Conservation (phyloP, 139 green algal species). For the Picocystis salinarum region DNA sequence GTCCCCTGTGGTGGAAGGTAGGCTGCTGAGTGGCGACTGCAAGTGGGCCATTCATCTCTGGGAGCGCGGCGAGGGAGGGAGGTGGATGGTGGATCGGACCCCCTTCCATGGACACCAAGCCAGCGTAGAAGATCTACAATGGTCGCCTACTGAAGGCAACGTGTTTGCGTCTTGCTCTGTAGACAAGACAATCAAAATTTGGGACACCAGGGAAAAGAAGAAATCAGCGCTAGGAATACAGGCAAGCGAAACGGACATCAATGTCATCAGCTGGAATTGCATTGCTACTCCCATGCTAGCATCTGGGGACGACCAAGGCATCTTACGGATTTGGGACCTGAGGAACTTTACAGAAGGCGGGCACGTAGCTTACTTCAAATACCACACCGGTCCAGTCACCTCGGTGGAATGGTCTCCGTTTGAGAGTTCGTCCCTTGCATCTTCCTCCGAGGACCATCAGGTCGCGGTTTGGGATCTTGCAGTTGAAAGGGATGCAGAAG, state of each 20-base stretch:
- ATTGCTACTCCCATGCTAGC: conserved; percentile 83
- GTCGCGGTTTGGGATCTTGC: conserved; percentile 85
- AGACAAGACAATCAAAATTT: conserved; percentile 65
- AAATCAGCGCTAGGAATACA: conserved; percentile 22
- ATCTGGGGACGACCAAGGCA: conserved; percentile 67
- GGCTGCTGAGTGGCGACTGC: conserved; percentile 58
- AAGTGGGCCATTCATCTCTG: conserved; percentile 59
- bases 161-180: conserved; percentile 69
- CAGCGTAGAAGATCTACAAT: conserved; percentile 86
- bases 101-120: conserved; percentile 27
- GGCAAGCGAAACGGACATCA: conserved; percentile 73
- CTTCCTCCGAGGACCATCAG: conserved; percentile 46
- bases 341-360: conserved; percentile 32
- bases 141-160: conserved; percentile 70
- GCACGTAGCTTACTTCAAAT: conserved; percentile 46
- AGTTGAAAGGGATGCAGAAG: conserved; percentile 82
- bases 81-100: conserved; percentile 33
- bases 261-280: conserved; percentile 89
- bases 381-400: conserved; percentile 48
- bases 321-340: conserved; percentile 86
- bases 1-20: conserved; percentile 35
- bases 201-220: conserved; percentile 49
- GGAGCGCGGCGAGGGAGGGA: conserved; percentile 48
- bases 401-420: conserved; percentile 85
- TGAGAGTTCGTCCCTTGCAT: conserved; percentile 76